Evolutionary conservation across 495 filamentous ascomycete species (phyloP), one percentile per base, ranked within the genome.

Genomic region (Hypoxylon lienhwacheense): DNA sequence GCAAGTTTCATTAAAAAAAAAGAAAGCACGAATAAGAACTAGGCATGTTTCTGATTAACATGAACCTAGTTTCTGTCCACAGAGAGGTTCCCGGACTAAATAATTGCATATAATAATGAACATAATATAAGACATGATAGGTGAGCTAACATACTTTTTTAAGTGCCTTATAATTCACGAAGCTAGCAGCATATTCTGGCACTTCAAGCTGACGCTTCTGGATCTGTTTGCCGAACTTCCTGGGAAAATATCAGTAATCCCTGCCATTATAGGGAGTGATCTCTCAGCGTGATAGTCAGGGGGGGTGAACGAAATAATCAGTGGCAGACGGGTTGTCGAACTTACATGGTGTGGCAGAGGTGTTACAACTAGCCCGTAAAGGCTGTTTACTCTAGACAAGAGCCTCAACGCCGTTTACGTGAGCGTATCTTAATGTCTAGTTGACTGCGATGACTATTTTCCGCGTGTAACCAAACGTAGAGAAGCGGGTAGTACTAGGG

Each of bases 201-300:
- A 98, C 89, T 72, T 98, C 93, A 63, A 98, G 89, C 77, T 97
- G 92, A 70, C 91, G 85, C 79, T 93, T 96, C 76, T 97, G 95
- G 58, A 97, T 93, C 64, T 96, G 87, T 80, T 98, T 98, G 70
- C 93, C 93, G 77, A 97, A 98, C 83, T 98, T 97, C 93, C 93
- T 98, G 48, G 10, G 43, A 40, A 44, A 34, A 29, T 12, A 50
- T 63, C 47, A 63, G 59, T 32, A 21, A 45, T 24, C 39, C 25
- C 48, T 49, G 6, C 12, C 19, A 15, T 14, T 22, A 25, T 29
- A 41, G 12, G 15, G 49, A 3, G 39, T 11, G 12, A 41, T 28
- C 11, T n/a, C 24, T 32, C 41, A 35, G 14, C 32, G 24, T 20
- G 2, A 5, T 29, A 29, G 19, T 0, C 25, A 40, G 7, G 22